These are phyloP conservation scores for Ceratocystis destructans DNA, from an alignment of 2,329 filamentous ascomycete genomes.

Conservation along the genomic window DNA sequence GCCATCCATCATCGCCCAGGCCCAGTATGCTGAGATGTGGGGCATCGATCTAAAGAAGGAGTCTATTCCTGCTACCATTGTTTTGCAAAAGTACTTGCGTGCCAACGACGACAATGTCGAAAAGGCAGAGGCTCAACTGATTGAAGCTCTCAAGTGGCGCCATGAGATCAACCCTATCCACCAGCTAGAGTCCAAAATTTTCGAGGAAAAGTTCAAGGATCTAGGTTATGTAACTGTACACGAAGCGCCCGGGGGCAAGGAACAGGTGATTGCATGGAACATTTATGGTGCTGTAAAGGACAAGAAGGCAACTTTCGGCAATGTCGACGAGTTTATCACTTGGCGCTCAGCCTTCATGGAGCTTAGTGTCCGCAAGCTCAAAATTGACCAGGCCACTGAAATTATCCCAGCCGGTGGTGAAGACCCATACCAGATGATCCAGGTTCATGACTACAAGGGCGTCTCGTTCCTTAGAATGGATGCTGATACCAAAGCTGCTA, in stretches of 20 bases:
- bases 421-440: constrained; percentile 81
- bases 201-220: constrained; percentile 59
- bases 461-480: constrained; percentile 79
- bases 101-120: constrained; percentile 67
- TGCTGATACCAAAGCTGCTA: constrained; percentile 59
- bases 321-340: constrained; percentile 72
- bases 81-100: constrained; percentile 86
- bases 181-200: constrained; percentile 48
- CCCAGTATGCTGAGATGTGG: constrained; percentile 68
- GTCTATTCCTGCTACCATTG: constrained; percentile 63
- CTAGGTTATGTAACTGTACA: constrained; percentile 74
- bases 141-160: constrained; percentile 69
- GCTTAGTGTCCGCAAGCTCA: constrained; percentile 60
- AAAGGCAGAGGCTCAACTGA: constrained; percentile 65
- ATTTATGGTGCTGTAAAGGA: constrained; percentile 79
- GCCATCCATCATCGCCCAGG: constrained; percentile 40
- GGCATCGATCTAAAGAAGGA: constrained; percentile 53
- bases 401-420: constrained; percentile 58
- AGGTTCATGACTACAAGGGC: constrained; percentile 85
- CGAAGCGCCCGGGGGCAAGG: constrained; percentile 39
- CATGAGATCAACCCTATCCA: constrained; percentile 59
- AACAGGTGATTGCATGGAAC: constrained; percentile 72
- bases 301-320: constrained; percentile 68
- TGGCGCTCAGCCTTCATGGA: constrained; percentile 92
- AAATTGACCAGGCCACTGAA: constrained; percentile 52